Base-by-base conservation (phyloP, 306 rosid genomes). In the Bauhinia variegata region DNA sequence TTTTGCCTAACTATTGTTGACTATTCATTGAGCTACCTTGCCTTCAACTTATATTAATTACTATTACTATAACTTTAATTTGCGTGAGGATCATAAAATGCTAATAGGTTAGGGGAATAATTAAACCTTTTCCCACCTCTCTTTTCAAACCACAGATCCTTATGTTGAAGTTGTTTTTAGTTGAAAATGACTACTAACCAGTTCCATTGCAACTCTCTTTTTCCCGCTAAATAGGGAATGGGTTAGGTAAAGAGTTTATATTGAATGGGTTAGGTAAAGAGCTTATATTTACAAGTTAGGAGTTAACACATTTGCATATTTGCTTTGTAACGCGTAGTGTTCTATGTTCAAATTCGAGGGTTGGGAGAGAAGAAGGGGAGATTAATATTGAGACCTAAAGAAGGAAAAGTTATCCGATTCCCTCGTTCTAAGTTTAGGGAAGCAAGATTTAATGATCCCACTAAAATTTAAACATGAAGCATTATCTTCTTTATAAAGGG, bases 1-100 rank as follows among this genome's bases (percentile, higher is more conserved):
- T 55, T 67, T 71, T 42, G 38, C 83, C 67, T 63, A 44, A 58
- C 70, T 64, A 57, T 15, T 74, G 48, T 78, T 63, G 73, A 74
- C 76, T 38, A 56, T 44, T 28, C 61, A 14, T 36, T n/a, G n/a
- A n/a, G n/a, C 17, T 52, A 15, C 10, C 44, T 57, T 23, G 30
- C 63, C 65, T 72, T 52, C 82, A 59, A 62, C 67, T 66, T 60
- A 41, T 56, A 48, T n/a, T n/a, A n/a, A n/a, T n/a, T n/a, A n/a
- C n/a, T 56, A 60, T 53, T 44, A 43, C 65, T 54, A 63, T 63
- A 67, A 43, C 65, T 54, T 54, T 63, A 67, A 51, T 65, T 66
- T 37, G 54, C 6, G 41, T 47, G 33, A 34, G 34, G 38, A 19
- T 7, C 34, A 44, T 19, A 12, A 17, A 39, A 63, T 50, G 33